Evolutionary conservation across 352 stramenopile genomes (phyloP).

Genomic region (Elongisporangium undulatum): DNA sequence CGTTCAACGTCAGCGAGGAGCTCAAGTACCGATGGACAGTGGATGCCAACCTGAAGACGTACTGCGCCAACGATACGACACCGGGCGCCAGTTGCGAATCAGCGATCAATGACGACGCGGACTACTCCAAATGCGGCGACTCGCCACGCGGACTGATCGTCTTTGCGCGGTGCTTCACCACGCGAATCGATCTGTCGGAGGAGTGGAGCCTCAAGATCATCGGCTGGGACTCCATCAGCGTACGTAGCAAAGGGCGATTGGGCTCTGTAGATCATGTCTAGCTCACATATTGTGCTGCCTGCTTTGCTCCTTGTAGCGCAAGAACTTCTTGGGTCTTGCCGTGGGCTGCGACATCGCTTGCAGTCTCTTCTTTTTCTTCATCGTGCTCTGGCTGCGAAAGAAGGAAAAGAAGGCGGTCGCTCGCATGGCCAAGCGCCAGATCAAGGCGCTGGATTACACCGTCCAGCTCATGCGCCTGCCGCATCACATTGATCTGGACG

Average conservation of each 20-base stretch:
- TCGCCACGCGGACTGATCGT: slow-evolving; percentile 54
- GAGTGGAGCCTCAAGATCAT: slow-evolving; percentile 76
- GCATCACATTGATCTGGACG: slow-evolving; percentile 45
- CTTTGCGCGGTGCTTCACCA: slow-evolving; percentile 71
- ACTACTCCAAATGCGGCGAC: slow-evolving; percentile 44
- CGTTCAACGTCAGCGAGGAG: slow-evolving; percentile 56
- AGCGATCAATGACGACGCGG: slow-evolving; percentile 41
- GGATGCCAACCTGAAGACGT: slow-evolving; percentile 29
- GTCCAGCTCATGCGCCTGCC: slow-evolving; percentile 72
- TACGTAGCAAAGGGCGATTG: slow-evolving; percentile 11
- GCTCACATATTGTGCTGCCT: background rate
- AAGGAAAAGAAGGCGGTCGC: slow-evolving; percentile 66
- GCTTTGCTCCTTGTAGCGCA: slow-evolving; percentile 27
- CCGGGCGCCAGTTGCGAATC: slow-evolving; percentile 36
- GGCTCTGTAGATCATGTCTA: background rate
- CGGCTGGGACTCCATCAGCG: slow-evolving; percentile 76
- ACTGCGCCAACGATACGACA: slow-evolving; percentile 27
- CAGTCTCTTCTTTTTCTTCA: slow-evolving; percentile 58
- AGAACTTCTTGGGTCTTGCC: slow-evolving; percentile 61
- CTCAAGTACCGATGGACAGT: slow-evolving; percentile 56
- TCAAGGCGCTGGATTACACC: slow-evolving; percentile 74
- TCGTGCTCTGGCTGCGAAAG: slow-evolving; percentile 65
- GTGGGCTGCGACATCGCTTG: slow-evolving; percentile 69
- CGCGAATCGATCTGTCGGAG: slow-evolving; percentile 64
- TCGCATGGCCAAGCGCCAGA: slow-evolving; percentile 52